Evolutionary conservation across 106 monocot genomes (phyloP).

Genomic region (Agapanthus africanus): DNA sequence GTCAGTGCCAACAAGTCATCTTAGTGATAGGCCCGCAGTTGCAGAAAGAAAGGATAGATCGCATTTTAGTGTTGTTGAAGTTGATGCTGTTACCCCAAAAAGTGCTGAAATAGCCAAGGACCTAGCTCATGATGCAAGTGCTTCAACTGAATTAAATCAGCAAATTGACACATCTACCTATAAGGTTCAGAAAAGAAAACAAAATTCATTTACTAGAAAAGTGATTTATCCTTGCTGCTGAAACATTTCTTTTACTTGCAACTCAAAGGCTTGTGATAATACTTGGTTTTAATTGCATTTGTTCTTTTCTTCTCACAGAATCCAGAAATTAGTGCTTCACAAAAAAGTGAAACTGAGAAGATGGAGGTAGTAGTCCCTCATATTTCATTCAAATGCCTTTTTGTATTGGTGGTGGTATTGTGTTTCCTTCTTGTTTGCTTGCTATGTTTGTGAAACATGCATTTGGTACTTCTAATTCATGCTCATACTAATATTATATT

Average conservation of each 20-base stretch:
- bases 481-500: too few species aligned
- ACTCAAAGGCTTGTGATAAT: not conserved
- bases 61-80: constrained; percentile 17
- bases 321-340: constrained; percentile 27
- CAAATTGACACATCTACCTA: constrained; percentile 22
- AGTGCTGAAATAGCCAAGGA: constrained; percentile 37
- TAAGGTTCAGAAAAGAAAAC: constrained; percentile 49
- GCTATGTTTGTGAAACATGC: too few species aligned
- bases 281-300: not conserved
- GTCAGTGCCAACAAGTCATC: constrained; percentile 24
- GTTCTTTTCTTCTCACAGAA: constrained; percentile 23
- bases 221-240: constrained; percentile 21
- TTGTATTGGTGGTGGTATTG: not conserved
- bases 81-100: constrained; percentile 35
- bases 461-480: too few species aligned
- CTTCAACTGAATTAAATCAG: constrained; percentile 44
- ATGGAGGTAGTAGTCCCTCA: constrained; percentile 46
- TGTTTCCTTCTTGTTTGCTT: too few species aligned
- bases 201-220: constrained; percentile 38
- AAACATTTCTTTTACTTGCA: not conserved
- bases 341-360: constrained; percentile 28
- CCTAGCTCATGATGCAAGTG: constrained; percentile 27
- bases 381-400: too few species aligned
- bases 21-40: constrained; percentile 37
- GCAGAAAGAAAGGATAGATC: constrained; percentile 35